phyloP scores from a whole-genome alignment of 768 basidiomycete genomes.

The Wakefieldia striispora region DNA sequence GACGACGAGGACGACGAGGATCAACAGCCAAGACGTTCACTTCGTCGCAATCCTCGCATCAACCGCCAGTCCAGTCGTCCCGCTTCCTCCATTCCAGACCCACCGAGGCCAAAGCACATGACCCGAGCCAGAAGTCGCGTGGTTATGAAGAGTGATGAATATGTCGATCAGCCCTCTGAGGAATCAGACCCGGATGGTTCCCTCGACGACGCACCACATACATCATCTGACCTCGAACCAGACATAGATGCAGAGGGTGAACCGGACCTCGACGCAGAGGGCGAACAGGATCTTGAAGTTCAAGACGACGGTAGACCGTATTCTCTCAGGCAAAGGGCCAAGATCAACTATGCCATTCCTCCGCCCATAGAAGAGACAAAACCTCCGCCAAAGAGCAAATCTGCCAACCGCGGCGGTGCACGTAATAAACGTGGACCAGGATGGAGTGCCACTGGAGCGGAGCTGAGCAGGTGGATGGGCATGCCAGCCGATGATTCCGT shows the following conservation, averaged over 20 bases:
- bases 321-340: conserved; percentile 57
- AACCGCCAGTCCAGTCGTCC: conserved; percentile 23
- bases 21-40: no score
- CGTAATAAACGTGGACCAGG: conserved; percentile 52
- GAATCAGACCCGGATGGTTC: conserved; percentile 58
- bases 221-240: conserved; percentile 36
- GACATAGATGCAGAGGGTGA: conserved; percentile 40
- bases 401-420: conserved; percentile 36
- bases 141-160: conserved; percentile 47
- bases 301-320: conserved; percentile 47
- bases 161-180: conserved; percentile 47
- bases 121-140: conserved; percentile 27
- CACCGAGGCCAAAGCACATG: conserved; percentile 8
- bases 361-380: conserved; percentile 74
- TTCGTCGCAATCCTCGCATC: conserved; percentile 23
- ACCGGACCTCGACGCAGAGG: conserved; percentile 38
- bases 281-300: conserved; percentile 38
- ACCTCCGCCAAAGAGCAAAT: conserved; percentile 37
- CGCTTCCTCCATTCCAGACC: not conserved
- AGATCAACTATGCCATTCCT: conserved; percentile 78
- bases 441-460: conserved; percentile 79
- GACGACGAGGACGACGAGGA: no score
- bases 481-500: conserved; percentile 71
- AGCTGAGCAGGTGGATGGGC: conserved; percentile 76
- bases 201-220: conserved; percentile 51